Evolutionary conservation across 2,329 filamentous ascomycete species (phyloP), one percentile per base, ranked within the genome.

Genomic region (Paracoccidioides brasiliensis): DNA sequence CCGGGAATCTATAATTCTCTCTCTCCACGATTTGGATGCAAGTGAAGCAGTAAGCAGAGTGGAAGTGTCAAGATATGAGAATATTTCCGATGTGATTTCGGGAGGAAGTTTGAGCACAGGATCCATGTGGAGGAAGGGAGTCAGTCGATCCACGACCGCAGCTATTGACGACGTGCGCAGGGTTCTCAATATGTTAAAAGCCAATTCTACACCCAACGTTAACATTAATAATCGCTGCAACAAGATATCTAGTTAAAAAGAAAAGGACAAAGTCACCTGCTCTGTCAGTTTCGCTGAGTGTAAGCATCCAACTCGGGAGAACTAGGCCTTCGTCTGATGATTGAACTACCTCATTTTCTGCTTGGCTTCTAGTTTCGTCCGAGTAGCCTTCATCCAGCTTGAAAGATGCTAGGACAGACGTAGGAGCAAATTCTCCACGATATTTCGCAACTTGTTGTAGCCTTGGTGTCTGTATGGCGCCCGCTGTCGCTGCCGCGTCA

Each of bases 81-180:
- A 84, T 46, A 97, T 85, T 65, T 94, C 86, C 46, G 93, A 83
- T 58, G 89, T 94, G 64, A 98, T 86, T 69, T 98, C 93, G 32
- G 88, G 83, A 0, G 93, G 93, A 0, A 98, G 80, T 64, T 88
- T 83, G 60, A 82, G 76, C 44, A 95, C 83, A 55, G 95, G 95
- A 71, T 98, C 88, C 72, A 96, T 91, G 70, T 96, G 90, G 2
- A 97, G 83, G 53, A 90, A 80, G 3, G 90, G 88, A 59, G 84
- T 86, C 15, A 95, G 75, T 60, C 85, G 81, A 55, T 90, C 81
- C 49, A 95, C 88, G 54, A 96, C 87, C 46, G 85, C 79, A 52
- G 86, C 84, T 57, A 96, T 84, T 54, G 84, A 81, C 5, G 86
- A 86, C 0, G 89, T 94, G 15, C 86, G 87, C 33, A 96, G 77